Conservation (phyloP, 2,329 filamentous ascomycete genomes). For the Hypoxylon sp. region DNA sequence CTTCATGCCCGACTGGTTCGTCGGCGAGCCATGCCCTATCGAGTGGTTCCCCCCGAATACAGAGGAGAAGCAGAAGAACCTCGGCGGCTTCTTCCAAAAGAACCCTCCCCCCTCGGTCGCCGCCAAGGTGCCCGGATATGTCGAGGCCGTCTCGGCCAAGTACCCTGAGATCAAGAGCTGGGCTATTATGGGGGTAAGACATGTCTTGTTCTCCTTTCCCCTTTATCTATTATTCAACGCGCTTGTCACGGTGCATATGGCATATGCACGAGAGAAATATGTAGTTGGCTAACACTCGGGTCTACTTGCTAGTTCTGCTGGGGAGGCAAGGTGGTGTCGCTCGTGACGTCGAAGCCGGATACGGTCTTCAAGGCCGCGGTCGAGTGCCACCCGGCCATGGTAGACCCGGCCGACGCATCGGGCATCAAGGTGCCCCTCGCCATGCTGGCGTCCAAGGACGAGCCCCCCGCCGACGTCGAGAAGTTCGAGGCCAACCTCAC, state of each 20-base stretch:
- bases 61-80: constrained; percentile 67
- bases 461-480: constrained; percentile 62
- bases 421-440: constrained; percentile 67
- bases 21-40: constrained; percentile 70
- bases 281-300: constrained; percentile 7
- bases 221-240: background rate
- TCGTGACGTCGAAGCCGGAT: constrained; percentile 56
- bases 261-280: background rate
- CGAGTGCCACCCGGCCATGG: constrained; percentile 67
- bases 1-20: constrained; percentile 92
- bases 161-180: constrained; percentile 65
- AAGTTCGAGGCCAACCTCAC: constrained; percentile 63
- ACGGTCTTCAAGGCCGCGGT: constrained; percentile 65
- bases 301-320: constrained; percentile 63
- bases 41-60: constrained; percentile 69
- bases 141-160: constrained; percentile 60
- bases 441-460: constrained; percentile 72
- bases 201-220: background rate
- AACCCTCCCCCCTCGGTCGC: constrained; percentile 58
- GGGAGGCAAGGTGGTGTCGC: constrained; percentile 72
- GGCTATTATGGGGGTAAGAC: constrained; percentile 66
- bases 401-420: constrained; percentile 67
- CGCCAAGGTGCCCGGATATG: constrained; percentile 60
- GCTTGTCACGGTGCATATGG: constrained; percentile 16
- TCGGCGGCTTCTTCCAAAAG: constrained; percentile 65